phyloP scores from a whole-genome alignment of 164 flowering plant species.

The Tetrastigma voinierianum region DNA sequence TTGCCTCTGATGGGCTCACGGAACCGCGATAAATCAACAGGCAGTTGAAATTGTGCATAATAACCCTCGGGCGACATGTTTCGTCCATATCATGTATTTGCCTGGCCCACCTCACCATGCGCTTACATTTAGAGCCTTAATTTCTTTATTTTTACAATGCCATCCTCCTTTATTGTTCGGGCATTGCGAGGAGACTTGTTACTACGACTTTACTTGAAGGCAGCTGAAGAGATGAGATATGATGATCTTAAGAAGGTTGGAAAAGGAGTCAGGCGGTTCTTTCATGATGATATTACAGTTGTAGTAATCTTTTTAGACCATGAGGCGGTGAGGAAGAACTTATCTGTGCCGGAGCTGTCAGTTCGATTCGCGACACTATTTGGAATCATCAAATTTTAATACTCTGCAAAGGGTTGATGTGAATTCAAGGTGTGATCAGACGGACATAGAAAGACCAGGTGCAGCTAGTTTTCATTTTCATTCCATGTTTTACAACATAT shows the following conservation, averaged over 20 bases:
- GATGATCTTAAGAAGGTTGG: constrained; percentile 48
- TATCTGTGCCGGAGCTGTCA: constrained; percentile 43
- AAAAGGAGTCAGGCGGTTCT: constrained; percentile 47
- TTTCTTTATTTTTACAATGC: not conserved
- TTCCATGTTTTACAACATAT: constrained; percentile 12
- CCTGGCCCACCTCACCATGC: too few relatives aligned
- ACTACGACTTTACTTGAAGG: constrained; percentile 47
- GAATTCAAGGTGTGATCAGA: constrained; percentile 14
- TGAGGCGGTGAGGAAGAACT: constrained; percentile 29
- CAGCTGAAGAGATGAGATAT: constrained; percentile 53
- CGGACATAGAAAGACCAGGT: not conserved
- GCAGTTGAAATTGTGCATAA: constrained; percentile 69
- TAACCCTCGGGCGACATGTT: constrained; percentile 53
- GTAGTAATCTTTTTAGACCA: constrained; percentile 73
- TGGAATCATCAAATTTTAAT: constrained; percentile 53
- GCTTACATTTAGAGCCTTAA: not conserved
- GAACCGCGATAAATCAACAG: constrained; percentile 65
- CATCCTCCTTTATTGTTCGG: constrained; percentile 35
- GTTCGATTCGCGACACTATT: constrained; percentile 37
- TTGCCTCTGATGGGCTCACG: constrained; percentile 97
- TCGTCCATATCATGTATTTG: not conserved
- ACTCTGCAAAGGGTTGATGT: constrained; percentile 27
- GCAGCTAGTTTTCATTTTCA: constrained; percentile 3
- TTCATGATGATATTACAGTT: constrained; percentile 82
- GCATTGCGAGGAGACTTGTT: constrained; percentile 71